A percentile compares a stretch with the other conserved stretches of the same genome.
phyloP scores from a whole-genome alignment of 441 rosid genomes.

The Bruguiera hainesii region DNA sequence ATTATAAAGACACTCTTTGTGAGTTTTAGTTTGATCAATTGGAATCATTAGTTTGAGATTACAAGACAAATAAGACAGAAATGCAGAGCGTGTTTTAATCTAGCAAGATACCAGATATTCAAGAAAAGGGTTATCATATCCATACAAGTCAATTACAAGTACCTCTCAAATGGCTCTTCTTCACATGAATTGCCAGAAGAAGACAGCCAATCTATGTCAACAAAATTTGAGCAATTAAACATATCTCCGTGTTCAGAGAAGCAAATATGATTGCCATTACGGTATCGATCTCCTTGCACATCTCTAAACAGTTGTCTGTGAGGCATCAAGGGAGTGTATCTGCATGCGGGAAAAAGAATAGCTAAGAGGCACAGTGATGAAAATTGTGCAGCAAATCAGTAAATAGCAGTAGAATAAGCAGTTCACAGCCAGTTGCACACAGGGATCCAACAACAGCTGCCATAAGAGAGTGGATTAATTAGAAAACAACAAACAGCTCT shows the following conservation, averaged over 20 bases:
- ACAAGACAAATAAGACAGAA: background rate
- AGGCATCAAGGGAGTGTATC: conserved; percentile 71
- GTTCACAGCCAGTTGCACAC: too few species aligned
- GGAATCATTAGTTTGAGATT: background rate
- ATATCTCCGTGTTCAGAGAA: conserved; percentile 54
- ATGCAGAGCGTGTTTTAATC: too few species aligned
- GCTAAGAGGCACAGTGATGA: conserved; percentile 14
- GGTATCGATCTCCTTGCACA: conserved; percentile 45
- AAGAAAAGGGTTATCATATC: too few species aligned
- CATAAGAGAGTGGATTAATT: too few species aligned
- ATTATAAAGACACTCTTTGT: background rate
- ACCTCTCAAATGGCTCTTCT: conserved; percentile 79
- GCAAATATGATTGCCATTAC: conserved; percentile 44
- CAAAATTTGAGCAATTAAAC: conserved; percentile 69
- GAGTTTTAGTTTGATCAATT: background rate
- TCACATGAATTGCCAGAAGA: conserved; percentile 78
- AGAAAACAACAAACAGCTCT: too few species aligned
- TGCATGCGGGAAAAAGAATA: conserved; percentile 17
- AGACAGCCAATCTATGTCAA: conserved; percentile 84
- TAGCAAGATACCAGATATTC: too few species aligned
- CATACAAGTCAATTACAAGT: conserved; percentile 13
- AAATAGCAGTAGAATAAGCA: background rate
- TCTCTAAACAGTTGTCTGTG: conserved; percentile 65
- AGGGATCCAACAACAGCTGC: too few species aligned
- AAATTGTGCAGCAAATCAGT: background rate